Percentiles rank a stretch among this genome's conserved stretches.
phyloP scores from a whole-genome alignment of 257 asterid genomes.

The Perilla frutescens region DNA sequence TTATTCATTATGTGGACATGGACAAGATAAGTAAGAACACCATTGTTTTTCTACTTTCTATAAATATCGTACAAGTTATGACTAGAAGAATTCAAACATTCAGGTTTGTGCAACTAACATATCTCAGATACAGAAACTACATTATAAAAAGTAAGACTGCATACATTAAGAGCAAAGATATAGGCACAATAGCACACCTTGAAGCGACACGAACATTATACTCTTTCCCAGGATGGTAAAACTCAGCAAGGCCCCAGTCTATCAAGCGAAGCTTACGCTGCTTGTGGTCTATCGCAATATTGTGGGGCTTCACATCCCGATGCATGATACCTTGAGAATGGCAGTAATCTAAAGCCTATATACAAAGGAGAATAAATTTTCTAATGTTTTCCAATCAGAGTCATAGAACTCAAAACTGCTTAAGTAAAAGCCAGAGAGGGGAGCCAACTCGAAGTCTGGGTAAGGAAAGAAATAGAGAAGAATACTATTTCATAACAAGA shows the following conservation, averaged over 20 bases:
- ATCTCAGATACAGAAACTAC: background rate
- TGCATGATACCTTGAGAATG: slow-evolving; percentile 67
- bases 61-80: background rate
- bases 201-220: slow-evolving; percentile 60
- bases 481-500: background rate
- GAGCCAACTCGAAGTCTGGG: background rate
- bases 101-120: background rate
- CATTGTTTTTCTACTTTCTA: background rate
- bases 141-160: background rate
- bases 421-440: slow-evolving; percentile 2
- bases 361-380: background rate
- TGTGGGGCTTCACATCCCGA: slow-evolving; percentile 62
- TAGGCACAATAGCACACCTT: slow-evolving; percentile 34
- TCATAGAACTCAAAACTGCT: background rate
- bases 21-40: background rate
- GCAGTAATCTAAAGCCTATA: slow-evolving; percentile 56
- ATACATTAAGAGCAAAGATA: background rate
- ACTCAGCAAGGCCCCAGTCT: slow-evolving; percentile 64
- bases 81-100: background rate
- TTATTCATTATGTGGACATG: background rate
- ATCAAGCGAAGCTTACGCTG: slow-evolving; percentile 54
- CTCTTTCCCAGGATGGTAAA: slow-evolving; percentile 59
- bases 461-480: background rate
- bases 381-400: background rate
- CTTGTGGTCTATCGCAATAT: slow-evolving; percentile 56